These are phyloP conservation scores for Echria macrotheca DNA, from an alignment of 495 filamentous ascomycete species.

Conservation along the genomic window DNA sequence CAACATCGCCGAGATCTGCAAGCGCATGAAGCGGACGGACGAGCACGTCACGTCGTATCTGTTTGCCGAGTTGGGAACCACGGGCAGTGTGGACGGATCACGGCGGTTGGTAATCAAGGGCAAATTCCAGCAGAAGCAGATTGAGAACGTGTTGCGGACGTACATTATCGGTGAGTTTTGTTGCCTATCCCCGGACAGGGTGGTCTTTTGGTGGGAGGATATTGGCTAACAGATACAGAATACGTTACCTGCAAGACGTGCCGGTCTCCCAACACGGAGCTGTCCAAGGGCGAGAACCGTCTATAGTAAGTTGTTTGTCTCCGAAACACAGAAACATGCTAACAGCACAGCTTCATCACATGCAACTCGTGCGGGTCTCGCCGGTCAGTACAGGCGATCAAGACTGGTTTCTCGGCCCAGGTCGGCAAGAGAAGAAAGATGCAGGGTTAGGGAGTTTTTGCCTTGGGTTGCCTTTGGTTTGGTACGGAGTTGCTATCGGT, in stretches of 20 bases:
- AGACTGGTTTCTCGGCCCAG: conserved; percentile 98
- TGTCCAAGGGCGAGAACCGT: conserved; percentile 98
- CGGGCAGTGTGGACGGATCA: conserved; percentile 86
- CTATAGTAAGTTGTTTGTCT: conserved; percentile 37
- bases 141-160: conserved; percentile 88
- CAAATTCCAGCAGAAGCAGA: conserved; percentile 96
- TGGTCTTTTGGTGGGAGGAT: too few species aligned
- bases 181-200: too few species aligned
- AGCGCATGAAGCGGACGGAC: conserved; percentile 91
- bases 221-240: conserved; percentile 52
- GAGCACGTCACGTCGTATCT: conserved; percentile 96
- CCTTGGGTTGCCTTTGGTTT: conserved; percentile 2
- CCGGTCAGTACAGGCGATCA: conserved; percentile 93
- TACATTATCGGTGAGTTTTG: conserved; percentile 68
- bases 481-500: conserved; percentile 15
- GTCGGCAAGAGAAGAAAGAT: conserved; percentile 87
- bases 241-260: conserved; percentile 99
- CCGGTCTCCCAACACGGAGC: conserved; percentile 86
- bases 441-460: conserved; percentile 26
- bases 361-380: conserved; percentile 75
- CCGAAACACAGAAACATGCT: conserved; percentile 48
- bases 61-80: conserved; percentile 97
- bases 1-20: conserved; percentile 63
- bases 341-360: conserved; percentile 36
- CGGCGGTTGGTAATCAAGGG: conserved; percentile 96